Conservation (phyloP, 306 rosid species). For the Prunus mongolica region DNA sequence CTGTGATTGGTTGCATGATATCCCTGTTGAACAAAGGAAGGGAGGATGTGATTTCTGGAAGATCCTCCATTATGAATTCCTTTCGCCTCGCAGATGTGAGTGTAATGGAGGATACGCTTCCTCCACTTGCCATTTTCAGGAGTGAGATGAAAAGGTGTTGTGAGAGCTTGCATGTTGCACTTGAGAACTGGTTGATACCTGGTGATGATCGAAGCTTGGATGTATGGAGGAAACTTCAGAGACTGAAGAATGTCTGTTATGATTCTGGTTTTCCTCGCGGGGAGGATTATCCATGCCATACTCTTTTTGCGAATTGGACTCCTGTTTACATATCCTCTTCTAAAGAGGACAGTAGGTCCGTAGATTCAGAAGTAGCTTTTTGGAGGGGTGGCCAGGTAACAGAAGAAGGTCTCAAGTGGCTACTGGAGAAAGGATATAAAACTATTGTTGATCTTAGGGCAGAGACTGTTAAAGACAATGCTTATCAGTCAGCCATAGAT, state of each 20-base stretch:
- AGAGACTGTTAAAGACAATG: slow-evolving; percentile 61
- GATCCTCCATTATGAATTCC: slow-evolving; percentile 45
- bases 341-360: slow-evolving; percentile 38
- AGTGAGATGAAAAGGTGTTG: slow-evolving; percentile 93
- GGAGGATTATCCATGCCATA: slow-evolving; percentile 71
- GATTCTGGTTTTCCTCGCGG: slow-evolving; percentile 70
- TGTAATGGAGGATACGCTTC: slow-evolving; percentile 53
- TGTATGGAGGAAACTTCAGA: slow-evolving; percentile 93
- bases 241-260: slow-evolving; percentile 83
- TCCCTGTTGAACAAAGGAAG: slow-evolving; percentile 70
- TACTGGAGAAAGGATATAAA: slow-evolving; percentile 64
- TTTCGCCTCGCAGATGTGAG: slow-evolving; percentile 34
- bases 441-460: slow-evolving; percentile 85
- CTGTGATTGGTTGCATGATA: slow-evolving; percentile 82
- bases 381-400: slow-evolving; percentile 98
- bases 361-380: slow-evolving; percentile 63
- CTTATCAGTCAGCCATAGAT: slow-evolving; percentile 49
- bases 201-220: slow-evolving; percentile 58
- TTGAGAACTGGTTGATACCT: slow-evolving; percentile 62
- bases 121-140: slow-evolving; percentile 79
- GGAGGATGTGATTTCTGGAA: slow-evolving; percentile 81
- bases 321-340: slow-evolving; percentile 52
- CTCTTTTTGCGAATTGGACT: slow-evolving; percentile 79
- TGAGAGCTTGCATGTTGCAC: slow-evolving; percentile 91
- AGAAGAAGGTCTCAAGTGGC: slow-evolving; percentile 88